Base-by-base conservation (phyloP, 2,329 filamentous ascomycete genomes). In the Talaromyces islandicus region DNA sequence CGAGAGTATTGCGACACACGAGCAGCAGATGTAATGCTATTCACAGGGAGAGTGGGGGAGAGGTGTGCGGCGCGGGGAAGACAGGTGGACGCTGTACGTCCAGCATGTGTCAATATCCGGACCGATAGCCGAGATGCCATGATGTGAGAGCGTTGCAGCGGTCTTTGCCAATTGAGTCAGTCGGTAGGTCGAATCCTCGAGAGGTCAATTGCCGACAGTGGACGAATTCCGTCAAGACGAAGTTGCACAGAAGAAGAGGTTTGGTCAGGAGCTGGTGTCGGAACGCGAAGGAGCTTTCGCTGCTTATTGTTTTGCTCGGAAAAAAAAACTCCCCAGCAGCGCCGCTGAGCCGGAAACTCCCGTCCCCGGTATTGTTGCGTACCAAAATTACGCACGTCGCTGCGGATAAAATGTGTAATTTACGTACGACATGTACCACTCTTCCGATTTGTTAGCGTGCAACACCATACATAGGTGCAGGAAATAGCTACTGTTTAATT, bases 81-180 rank as follows among this genome's bases (percentile, higher is more conserved):
- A 72, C 71, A 69, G 69, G 71, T 70, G 68, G 70, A 69, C 59
- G 65, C 67, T 21, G 57, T 59, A 65, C 64, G 63, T 54, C 64
- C 64, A 66, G 69, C 72, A 71, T 73, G 71, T 72, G 72, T 67
- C 64, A 74, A 57, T 54, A 67, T 58, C 41, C 59, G 59, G 59
- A 61, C 59, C 56, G 59, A 61, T 58, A 61, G 55, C 59, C 59
- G 59, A 61, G 59, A 58, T 50, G 56, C 56, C 59, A 58, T 61
- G 54, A 24, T 48, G 55, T 21, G 48, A 27, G 53, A 46, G 9
- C 24, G 50, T 51, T 41, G 27, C 35, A 41, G 53, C 35, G 53
- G 29, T 24, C 24, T 55, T 55, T 41, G 38, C 54, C 59, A 60
- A 57, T 60, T 48, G 25, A 29, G 21, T 54, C 54, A 32, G 19